phyloP scores from a whole-genome alignment of 2,329 filamentous ascomycete species.

The Fusarium acutatum region DNA sequence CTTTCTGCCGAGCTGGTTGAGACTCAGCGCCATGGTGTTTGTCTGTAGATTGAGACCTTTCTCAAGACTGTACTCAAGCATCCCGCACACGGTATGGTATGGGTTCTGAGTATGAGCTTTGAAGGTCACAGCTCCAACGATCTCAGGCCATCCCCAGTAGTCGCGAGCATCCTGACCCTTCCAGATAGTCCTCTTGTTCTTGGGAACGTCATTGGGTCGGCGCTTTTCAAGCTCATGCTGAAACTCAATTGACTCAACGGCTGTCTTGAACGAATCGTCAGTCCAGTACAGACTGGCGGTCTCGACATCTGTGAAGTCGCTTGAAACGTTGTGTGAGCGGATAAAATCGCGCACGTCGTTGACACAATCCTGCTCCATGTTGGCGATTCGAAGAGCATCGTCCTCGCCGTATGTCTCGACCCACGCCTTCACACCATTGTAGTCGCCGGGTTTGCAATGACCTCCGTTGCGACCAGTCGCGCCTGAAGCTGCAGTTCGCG shows the following conservation, averaged over 20 bases:
- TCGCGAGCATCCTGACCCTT: slow-evolving; percentile 6
- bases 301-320: slow-evolving; percentile 22
- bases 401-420: slow-evolving; percentile 17
- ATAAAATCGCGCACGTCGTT: slow-evolving; percentile 21
- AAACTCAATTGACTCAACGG: slow-evolving; percentile 11
- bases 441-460: slow-evolving; percentile 12
- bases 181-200: slow-evolving; percentile 17
- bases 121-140: slow-evolving; percentile 10
- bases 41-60: slow-evolving; percentile 20
- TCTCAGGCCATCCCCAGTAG: slow-evolving; percentile 23
- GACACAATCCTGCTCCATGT: slow-evolving; percentile 26
- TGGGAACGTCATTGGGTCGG: slow-evolving; percentile 12
- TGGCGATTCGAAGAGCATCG: slow-evolving; percentile 11
- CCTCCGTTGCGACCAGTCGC: slow-evolving; percentile 13
- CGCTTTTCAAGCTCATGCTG: slow-evolving; percentile 7
- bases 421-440: slow-evolving; percentile 14
- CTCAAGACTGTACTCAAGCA: slow-evolving; percentile 9
- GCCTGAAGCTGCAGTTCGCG: slow-evolving; percentile 15
- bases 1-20: slow-evolving; percentile 12
- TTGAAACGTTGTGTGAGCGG: slow-evolving; percentile 14
- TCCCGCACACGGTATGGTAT: slow-evolving; percentile 13
- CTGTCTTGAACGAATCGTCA: slow-evolving; percentile 15
- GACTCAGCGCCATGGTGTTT: slow-evolving; percentile 14
- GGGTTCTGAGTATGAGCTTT: slow-evolving; percentile 22
- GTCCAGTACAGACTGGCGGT: slow-evolving; percentile 22